phyloP scores from a whole-genome alignment of 208 protist species.

The Tetramitus jugosus region DNA sequence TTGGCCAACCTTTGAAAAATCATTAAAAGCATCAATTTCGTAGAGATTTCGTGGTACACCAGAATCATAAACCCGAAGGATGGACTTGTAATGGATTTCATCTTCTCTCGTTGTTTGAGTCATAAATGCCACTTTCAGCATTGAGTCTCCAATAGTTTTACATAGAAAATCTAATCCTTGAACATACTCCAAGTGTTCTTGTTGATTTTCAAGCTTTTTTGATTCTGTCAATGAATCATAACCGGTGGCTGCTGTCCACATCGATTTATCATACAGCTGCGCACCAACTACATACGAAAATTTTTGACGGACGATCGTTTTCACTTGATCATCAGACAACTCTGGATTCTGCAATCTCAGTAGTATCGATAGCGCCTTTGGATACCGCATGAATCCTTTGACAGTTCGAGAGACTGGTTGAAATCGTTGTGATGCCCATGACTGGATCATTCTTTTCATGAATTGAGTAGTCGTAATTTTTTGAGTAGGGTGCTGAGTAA shows the following conservation, averaged over 20 bases:
- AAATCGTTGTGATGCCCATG: neutral
- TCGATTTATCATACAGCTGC: neutral
- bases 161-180: neutral
- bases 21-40: neutral
- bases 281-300: neutral
- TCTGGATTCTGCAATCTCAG: neutral
- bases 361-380: neutral
- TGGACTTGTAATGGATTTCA: neutral
- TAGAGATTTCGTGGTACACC: neutral
- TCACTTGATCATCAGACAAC: neutral
- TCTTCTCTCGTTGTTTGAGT: slow-evolving; percentile 12
- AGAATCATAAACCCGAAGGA: neutral
- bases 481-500: no score
- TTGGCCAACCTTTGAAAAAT: neutral
- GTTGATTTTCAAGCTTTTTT: neutral
- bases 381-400: neutral
- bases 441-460: neutral
- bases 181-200: neutral
- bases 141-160: neutral
- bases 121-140: neutral
- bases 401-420: neutral
- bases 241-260: neutral
- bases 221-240: neutral
- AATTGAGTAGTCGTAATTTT: no score
- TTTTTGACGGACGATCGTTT: neutral